Base-by-base conservation (phyloP, 164 flowering plant genomes). In the Vitis amurensis region DNA sequence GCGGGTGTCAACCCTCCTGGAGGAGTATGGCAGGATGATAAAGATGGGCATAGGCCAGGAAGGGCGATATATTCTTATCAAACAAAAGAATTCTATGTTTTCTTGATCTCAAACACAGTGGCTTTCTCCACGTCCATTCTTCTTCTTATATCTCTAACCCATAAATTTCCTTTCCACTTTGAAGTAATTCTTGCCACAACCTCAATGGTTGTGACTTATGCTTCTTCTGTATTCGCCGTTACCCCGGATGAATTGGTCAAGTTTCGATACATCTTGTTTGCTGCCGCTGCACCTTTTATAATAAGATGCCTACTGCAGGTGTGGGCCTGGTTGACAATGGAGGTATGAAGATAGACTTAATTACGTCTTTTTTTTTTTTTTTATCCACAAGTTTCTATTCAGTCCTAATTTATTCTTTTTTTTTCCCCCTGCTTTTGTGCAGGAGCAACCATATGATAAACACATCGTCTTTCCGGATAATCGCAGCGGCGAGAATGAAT, bases 121-220 rank as follows among this genome's bases (percentile, higher is more conserved):
- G 75, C 76, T 30, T 68, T 73, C 30, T 74, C 77, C 4, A 11
- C 72, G 4, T 50, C 73, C 2, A 59, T 74, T 3, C 68, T 59
- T 14, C 59, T 74, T 9, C 4, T 73, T 16, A 50, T 63, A 3
- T 73, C 68, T 12, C 72, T 73, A 14, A 73, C 76, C 0, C 57
- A 62, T 57, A 62, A 30, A 19, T 73, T 68, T 55, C 76, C 76
- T 55, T 73, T 73, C 12, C 67, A 50, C 31, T 50, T 73, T 3
- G 76, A 73, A 48, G 11, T 68, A 1, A 55, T 55, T 67, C 58
- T 63, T 57, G 71, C 76, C 23, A 61, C 68, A 3, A 3, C n/a
- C n/a, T 53, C 71, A 7, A 68, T 73, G 76, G 9, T 68, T 37
- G 63, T 63, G 2, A 73, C 71, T 31, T 73, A 73, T 57, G 76